Conservation (phyloP, 1,284 basidiomycete species). For the Fistulinella staudtii region DNA sequence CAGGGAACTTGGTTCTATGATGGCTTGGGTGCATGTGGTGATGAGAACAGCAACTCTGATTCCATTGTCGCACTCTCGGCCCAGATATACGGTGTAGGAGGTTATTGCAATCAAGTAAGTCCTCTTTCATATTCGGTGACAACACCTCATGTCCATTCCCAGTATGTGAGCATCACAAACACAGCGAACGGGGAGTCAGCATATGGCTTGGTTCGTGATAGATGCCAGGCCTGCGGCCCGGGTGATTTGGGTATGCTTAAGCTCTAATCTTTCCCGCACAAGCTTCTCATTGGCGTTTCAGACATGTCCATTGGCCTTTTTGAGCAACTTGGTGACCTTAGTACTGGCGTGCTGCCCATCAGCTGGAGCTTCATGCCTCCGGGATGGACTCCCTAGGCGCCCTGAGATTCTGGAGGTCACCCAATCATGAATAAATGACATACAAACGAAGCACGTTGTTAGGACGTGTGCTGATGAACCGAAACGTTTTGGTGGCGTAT, state of each 20-base stretch:
- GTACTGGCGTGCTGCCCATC: slow-evolving; percentile 43
- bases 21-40: slow-evolving; percentile 50
- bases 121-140: background rate
- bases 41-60: slow-evolving; percentile 35
- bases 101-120: slow-evolving; percentile 47
- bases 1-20: slow-evolving; percentile 41
- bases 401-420: slow-evolving; percentile 7
- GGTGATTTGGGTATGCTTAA: slow-evolving; percentile 43
- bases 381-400: slow-evolving; percentile 36
- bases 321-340: slow-evolving; percentile 38
- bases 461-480: slow-evolving; percentile 21
- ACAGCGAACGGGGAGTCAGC: slow-evolving; percentile 38
- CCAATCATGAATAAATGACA: slow-evolving; percentile 3
- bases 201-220: slow-evolving; percentile 44
- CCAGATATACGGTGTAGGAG: slow-evolving; percentile 40
- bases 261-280: background rate
- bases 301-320: slow-evolving; percentile 56
- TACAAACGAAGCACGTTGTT: slow-evolving; percentile 9
- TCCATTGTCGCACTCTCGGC: slow-evolving; percentile 48
- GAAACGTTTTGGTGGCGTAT: slow-evolving; percentile 19
- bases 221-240: slow-evolving; percentile 42
- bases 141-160: slow-evolving; percentile 9
- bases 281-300: slow-evolving; percentile 8
- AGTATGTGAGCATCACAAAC: slow-evolving; percentile 52
- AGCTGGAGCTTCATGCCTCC: slow-evolving; percentile 49